Evolutionary conservation across 2,329 filamentous ascomycete species (phyloP).

Genomic region (Fusarium albosuccineum): DNA sequence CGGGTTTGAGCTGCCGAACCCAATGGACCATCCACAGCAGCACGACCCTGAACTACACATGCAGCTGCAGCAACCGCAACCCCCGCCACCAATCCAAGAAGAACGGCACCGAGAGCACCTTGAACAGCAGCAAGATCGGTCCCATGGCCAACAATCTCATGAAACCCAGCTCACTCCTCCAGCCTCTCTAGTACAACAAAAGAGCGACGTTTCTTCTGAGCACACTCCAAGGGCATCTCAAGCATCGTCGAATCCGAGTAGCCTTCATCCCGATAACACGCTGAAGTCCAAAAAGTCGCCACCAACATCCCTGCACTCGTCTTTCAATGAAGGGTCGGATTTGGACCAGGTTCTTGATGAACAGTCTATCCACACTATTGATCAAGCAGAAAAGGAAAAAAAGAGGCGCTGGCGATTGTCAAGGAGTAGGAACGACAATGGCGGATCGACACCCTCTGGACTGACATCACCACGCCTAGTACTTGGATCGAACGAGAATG

Average conservation of each 20-base stretch:
- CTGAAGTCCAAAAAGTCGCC: constrained; percentile 79
- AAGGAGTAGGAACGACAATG: constrained; percentile 68
- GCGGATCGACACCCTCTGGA: constrained; percentile 56
- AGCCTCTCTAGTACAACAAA: constrained; percentile 36
- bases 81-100: constrained; percentile 38
- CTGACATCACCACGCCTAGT: constrained; percentile 60
- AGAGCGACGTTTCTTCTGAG: constrained; percentile 57
- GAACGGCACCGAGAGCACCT: constrained; percentile 35
- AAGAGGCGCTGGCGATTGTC: constrained; percentile 81
- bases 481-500: constrained; percentile 72
- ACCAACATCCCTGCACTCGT: constrained; percentile 81
- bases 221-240: constrained; percentile 63
- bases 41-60: constrained; percentile 35
- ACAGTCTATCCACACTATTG: constrained; percentile 50
- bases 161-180: constrained; percentile 36
- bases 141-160: constrained; percentile 27
- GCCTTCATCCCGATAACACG: constrained; percentile 59
- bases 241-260: constrained; percentile 54
- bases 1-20: constrained; percentile 59
- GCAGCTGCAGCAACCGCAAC: constrained; percentile 30
- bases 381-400: constrained; percentile 73
- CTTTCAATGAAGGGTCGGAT: constrained; percentile 85
- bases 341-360: constrained; percentile 77
- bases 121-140: constrained; percentile 32
- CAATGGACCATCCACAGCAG: constrained; percentile 55